Conservation (phyloP, 768 basidiomycete genomes). For the Gloeophyllum trabeum region DNA sequence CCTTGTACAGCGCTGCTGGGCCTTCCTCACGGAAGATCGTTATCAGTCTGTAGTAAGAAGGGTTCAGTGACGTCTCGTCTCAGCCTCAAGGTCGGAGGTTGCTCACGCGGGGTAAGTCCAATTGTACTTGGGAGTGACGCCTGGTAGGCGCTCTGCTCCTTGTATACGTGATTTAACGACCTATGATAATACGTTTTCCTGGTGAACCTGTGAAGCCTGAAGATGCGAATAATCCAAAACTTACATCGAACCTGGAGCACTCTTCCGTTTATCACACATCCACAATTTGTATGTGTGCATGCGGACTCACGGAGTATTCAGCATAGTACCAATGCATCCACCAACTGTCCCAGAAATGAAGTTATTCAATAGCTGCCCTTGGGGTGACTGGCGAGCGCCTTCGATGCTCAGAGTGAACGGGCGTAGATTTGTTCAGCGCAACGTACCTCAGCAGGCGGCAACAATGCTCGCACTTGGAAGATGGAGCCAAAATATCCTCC, state of each 20-base stretch:
- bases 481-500: slow-evolving; percentile 95
- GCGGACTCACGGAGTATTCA: slow-evolving; percentile 80
- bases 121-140: slow-evolving; percentile 78
- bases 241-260: slow-evolving; percentile 33
- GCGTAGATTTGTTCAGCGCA: neutral
- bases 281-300: neutral
- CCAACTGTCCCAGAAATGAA: slow-evolving; percentile 86
- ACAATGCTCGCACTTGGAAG: slow-evolving; percentile 64
- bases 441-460: slow-evolving; percentile 82
- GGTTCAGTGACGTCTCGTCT: neutral
- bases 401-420: neutral
- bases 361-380: slow-evolving; percentile 77
- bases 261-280: neutral
- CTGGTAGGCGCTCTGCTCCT: slow-evolving; percentile 50
- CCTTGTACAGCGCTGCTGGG: slow-evolving; percentile 79
- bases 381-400: slow-evolving; percentile 34
- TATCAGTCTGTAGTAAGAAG: slow-evolving; percentile 30
- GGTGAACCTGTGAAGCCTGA: neutral
- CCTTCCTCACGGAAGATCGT: slow-evolving; percentile 87
- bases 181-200: slow-evolving; percentile 22
- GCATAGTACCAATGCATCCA: slow-evolving; percentile 76
- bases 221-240: slow-evolving; percentile 5
- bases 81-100: neutral
- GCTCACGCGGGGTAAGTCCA: slow-evolving; percentile 85
- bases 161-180: slow-evolving; percentile 97